phyloP scores from a whole-genome alignment of 768 basidiomycete genomes.

The Leccinum arenicola region DNA sequence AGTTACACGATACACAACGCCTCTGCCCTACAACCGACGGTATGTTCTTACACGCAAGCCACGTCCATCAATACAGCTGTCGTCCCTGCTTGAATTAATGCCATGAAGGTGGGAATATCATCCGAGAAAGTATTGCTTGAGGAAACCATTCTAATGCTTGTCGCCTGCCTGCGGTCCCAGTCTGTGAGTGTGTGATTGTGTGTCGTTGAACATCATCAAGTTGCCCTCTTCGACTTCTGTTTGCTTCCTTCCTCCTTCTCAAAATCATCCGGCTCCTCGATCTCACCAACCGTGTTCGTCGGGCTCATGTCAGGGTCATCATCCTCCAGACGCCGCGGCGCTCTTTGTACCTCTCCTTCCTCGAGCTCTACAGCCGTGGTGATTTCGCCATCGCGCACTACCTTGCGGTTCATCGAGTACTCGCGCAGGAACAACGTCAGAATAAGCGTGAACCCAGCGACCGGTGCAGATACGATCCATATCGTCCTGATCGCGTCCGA shows the following conservation, averaged over 20 bases:
- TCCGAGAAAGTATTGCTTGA: not conserved
- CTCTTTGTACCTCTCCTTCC: conserved; percentile 13
- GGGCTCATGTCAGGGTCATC: conserved; percentile 1
- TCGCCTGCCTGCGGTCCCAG: not conserved
- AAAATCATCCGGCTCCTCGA: not conserved
- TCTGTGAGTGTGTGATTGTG: not conserved
- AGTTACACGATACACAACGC: too few relatives aligned
- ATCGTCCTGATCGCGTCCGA: conserved; percentile 61
- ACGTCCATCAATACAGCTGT: not conserved
- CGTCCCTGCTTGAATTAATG: not conserved
- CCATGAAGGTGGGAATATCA: not conserved
- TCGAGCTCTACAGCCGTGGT: conserved; percentile 32
- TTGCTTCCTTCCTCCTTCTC: not conserved
- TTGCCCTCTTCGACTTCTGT: not conserved
- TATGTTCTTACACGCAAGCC: too few relatives aligned
- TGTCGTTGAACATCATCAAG: not conserved
- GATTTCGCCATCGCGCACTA: conserved; percentile 37
- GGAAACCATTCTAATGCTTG: not conserved
- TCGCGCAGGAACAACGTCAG: conserved; percentile 52
- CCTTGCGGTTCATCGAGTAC: conserved; percentile 57
- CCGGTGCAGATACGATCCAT: conserved; percentile 63
- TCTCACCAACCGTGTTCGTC: not conserved
- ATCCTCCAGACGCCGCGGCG: not conserved
- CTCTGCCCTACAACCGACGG: too few relatives aligned
- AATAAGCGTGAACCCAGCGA: conserved; percentile 52